Conservation (phyloP, 1,284 basidiomycete species). For the Microbotryomycetes sp. region DNA sequence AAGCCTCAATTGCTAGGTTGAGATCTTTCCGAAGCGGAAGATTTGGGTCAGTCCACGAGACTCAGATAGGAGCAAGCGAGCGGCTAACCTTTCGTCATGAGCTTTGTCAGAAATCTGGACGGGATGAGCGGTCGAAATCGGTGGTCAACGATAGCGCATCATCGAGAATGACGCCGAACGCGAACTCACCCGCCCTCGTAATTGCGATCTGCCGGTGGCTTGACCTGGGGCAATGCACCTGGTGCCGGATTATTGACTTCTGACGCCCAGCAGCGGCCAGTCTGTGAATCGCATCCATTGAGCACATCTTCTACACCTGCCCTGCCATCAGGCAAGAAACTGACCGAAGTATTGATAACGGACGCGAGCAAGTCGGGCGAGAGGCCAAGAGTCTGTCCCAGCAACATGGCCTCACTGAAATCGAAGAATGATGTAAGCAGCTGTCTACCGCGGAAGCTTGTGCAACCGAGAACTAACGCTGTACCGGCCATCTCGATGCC, state of each 20-base stretch:
- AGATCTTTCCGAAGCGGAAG: conserved; percentile 64
- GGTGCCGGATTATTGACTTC: conserved; percentile 83
- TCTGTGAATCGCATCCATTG: conserved; percentile 5
- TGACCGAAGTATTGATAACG: conserved; percentile 76
- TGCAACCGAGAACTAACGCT: conserved; percentile 11
- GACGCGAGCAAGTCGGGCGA: conserved; percentile 64
- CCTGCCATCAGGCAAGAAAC: conserved; percentile 39
- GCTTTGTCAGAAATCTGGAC: conserved; percentile 56
- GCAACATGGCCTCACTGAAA: conserved; percentile 69
- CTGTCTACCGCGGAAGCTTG: neutral
- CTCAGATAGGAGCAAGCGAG: conserved; percentile 1
- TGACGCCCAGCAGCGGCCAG: conserved; percentile 63
- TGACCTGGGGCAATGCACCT: conserved; percentile 50
- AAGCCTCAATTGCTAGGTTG: conserved; percentile 62
- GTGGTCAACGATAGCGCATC: conserved; percentile 46
- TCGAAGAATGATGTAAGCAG: neutral
- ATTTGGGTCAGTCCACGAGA: neutral
- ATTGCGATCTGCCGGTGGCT: conserved; percentile 62
- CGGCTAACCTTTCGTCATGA: conserved; percentile 65
- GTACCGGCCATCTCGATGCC: conserved; percentile 37
- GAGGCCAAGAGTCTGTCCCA: conserved; percentile 68
- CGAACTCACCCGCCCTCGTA: conserved; percentile 53
- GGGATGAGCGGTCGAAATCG: conserved; percentile 7
- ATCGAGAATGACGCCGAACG: no score
- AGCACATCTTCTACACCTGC: neutral